Evolutionary conservation across 2,329 filamentous ascomycete genomes (phyloP), one percentile per base, ranked within the genome.

Genomic region (Colletotrichum siamense): DNA sequence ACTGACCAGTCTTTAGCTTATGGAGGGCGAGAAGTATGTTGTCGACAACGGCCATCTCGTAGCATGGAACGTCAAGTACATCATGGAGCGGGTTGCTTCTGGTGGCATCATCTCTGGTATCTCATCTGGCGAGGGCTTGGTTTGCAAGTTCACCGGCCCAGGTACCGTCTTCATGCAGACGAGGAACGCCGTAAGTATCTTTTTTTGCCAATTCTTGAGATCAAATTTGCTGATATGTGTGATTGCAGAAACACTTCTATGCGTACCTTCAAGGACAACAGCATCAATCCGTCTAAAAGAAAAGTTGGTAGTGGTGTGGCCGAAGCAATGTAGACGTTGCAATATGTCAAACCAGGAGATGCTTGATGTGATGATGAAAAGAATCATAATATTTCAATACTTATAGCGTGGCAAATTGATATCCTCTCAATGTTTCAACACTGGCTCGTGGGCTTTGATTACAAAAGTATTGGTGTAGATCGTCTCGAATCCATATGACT

Each of bases 41-140:
- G 93, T 98, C 73, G 95, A 98, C 81, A 98, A 98, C 81, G 95
- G 95, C 5, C 96, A 99, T 80, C 89, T 99, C 1, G 96, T 99
- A 1, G 96, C 97, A 0, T 99, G 97, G 97, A 98, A 98, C 83
- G 96, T 95, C 82, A 95, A 98, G 82, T 99, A 99, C 81, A 90
- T 95, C 6, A 92, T 99, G 78, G 96, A 98, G 86, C 93, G 97
- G 18, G 94, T 98, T 6, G 93, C 96, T 0, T 97, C 95, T 5
- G 97, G 97, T 3, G 97, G 97, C 49, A 93, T 99, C 78, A 94
- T 99, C n/a, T 96, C 95, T n/a, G 93, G 94, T 12, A 85, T 98
- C 26, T 92, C 93, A 32, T 93, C 95, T 0, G 94, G 91, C 0
- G 97, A 99, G 85, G 97, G 97, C 0, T 87, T 99, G 44, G 96